A percentile compares a stretch with the other conserved stretches of the same genome.
Conservation (phyloP, 306 rosid species). For the Quercus cerris region DNA sequence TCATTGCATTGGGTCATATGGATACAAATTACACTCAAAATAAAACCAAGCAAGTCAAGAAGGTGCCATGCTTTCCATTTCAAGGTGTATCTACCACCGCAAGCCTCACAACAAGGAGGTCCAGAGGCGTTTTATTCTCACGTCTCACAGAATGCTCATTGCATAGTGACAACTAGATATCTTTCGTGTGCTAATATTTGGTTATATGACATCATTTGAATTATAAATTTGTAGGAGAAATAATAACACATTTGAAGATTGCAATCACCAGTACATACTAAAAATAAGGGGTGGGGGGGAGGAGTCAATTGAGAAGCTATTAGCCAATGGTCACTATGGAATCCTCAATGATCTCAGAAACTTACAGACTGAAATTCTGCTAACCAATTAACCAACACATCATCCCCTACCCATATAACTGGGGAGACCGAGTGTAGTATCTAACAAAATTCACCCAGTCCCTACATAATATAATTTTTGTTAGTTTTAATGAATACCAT, state of each 20-base stretch:
- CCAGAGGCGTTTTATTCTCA: no score
- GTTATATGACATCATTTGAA: background rate
- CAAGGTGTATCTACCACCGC: no score
- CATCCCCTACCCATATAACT: conserved; percentile 2
- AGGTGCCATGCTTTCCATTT: no score
- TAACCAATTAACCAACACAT: background rate
- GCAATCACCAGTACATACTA: background rate
- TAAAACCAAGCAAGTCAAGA: no score
- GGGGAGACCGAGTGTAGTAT: conserved; percentile 52
- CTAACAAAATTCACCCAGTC: conserved; percentile 97
- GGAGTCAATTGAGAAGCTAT: background rate
- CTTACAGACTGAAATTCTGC: background rate
- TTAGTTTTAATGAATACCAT: conserved; percentile 28
- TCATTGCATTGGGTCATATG: no score
- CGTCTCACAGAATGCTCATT: no score
- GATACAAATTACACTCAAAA: no score
- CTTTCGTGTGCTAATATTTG: background rate
- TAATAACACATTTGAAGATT: no score
- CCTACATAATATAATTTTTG: conserved; percentile 15
- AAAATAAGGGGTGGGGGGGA: background rate
- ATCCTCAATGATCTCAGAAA: background rate
- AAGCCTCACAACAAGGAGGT: no score
- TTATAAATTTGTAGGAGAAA: no score
- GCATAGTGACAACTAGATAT: no score
- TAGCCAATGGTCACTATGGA: background rate